phyloP scores from a whole-genome alignment of 139 green algal genomes.

The Ettlia oleoabundans region DNA sequence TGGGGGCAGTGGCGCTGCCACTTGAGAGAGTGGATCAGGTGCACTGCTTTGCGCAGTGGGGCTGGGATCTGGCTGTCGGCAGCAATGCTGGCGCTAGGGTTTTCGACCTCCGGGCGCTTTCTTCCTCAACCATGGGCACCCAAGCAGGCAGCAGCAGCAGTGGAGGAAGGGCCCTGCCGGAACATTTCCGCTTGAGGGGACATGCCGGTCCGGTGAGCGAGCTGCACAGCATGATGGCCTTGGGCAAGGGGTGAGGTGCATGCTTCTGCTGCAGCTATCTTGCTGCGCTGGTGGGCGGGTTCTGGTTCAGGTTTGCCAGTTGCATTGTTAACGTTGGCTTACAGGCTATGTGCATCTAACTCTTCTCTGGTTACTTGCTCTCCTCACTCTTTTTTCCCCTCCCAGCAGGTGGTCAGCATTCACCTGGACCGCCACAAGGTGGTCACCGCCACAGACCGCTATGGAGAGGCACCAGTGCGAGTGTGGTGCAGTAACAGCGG shows the following conservation, averaged over 20 bases:
- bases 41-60: slow-evolving; percentile 25
- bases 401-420: slow-evolving; percentile 3
- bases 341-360: background rate
- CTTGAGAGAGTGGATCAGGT: background rate
- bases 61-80: slow-evolving; percentile 14
- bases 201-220: slow-evolving; percentile 1
- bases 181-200: slow-evolving; percentile 4
- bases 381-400: background rate
- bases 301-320: background rate
- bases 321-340: background rate
- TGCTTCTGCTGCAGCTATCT: no score
- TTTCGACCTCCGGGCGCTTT: slow-evolving; percentile 13
- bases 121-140: background rate
- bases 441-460: background rate
- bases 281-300: no score
- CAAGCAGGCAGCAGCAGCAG: background rate
- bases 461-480: background rate
- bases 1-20: background rate
- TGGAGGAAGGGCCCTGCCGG: background rate
- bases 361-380: background rate
- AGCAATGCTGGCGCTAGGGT: slow-evolving; percentile 13
- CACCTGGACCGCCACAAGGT: slow-evolving; percentile 28
- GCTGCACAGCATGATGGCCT: background rate
- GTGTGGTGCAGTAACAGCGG: slow-evolving; percentile 13
- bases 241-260: no score